Conservation (phyloP, 164 flowering plant genomes). For the Warburgia ugandensis region DNA sequence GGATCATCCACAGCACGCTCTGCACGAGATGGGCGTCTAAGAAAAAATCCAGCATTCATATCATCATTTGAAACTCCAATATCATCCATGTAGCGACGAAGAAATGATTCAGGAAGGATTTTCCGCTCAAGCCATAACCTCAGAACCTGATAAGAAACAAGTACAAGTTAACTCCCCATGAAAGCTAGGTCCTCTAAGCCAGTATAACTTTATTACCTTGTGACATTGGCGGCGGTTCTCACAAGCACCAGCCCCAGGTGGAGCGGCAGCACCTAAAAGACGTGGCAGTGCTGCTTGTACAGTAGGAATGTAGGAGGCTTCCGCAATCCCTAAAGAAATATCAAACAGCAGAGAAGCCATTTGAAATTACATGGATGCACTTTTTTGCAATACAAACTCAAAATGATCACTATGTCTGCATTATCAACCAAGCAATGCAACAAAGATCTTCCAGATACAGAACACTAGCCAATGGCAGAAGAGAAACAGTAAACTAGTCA, state of each 20-base stretch:
- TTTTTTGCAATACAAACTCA: too few relatives aligned
- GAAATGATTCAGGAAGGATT: conserved; percentile 75
- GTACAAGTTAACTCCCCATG: not conserved
- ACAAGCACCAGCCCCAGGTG: conserved; percentile 77
- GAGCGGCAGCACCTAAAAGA: conserved; percentile 90
- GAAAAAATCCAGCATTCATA: conserved; percentile 36
- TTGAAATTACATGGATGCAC: too few relatives aligned
- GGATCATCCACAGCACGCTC: conserved; percentile 98
- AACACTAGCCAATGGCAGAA: too few relatives aligned
- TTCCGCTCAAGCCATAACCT: conserved; percentile 96
- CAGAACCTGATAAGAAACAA: conserved; percentile 48
- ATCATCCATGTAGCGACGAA: conserved; percentile 79
- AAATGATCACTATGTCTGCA: too few relatives aligned
- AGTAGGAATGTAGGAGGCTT: conserved; percentile 82
- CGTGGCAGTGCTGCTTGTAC: conserved; percentile 96
- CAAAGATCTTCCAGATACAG: too few relatives aligned
- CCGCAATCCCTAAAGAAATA: conserved; percentile 76
- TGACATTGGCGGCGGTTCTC: conserved; percentile 97
- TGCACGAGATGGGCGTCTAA: conserved; percentile 80
- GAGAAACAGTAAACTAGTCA: too few relatives aligned
- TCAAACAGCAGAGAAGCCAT: too few relatives aligned
- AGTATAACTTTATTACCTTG: conserved; percentile 75
- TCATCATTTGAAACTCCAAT: conserved; percentile 76
- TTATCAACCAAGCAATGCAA: too few relatives aligned
- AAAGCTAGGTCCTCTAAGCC: too few relatives aligned